A percentile compares a stretch with the other conserved stretches of the same genome.
Evolutionary conservation across 345 rosid genomes (phyloP).

Genomic region (Euphorbia lathyris): DNA sequence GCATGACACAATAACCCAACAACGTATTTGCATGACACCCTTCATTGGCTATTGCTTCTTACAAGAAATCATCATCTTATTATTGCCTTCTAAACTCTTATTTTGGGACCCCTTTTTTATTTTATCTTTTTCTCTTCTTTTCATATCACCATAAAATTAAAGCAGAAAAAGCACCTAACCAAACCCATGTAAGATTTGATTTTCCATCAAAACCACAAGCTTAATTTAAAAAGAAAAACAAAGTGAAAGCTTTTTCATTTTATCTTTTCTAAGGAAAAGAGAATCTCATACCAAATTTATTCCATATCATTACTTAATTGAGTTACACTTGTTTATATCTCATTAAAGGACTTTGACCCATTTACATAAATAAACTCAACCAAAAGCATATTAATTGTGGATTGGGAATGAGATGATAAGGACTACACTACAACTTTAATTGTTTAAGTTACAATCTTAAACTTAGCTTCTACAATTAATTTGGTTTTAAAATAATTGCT

Average conservation of each 20-base stretch:
- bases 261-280: constrained; percentile 8
- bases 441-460: too few species aligned
- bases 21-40: constrained; percentile 64
- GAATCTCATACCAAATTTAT: too few species aligned
- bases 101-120: constrained; percentile 13
- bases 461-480: too few species aligned
- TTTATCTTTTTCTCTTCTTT: constrained; percentile 30
- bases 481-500: too few species aligned
- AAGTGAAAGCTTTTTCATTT: constrained; percentile 10
- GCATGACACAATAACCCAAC: constrained; percentile 54
- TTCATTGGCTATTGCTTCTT: constrained; percentile 40
- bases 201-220: constrained; percentile 23
- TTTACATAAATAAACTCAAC: too few species aligned
- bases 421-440: too few species aligned
- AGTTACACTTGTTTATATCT: too few species aligned
- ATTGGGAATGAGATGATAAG: too few species aligned
- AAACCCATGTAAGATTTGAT: constrained; percentile 32
- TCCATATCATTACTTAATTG: too few species aligned
- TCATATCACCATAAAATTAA: not conserved
- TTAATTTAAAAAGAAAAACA: constrained; percentile 5
- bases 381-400: too few species aligned
- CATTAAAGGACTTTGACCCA: too few species aligned
- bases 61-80: constrained; percentile 82
- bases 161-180: not conserved
- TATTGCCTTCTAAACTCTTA: constrained; percentile 42